Percentiles rank a stretch among this genome's conserved stretches.
phyloP scores from a whole-genome alignment of 2,329 filamentous ascomycete species.

The Penicillium sp. region DNA sequence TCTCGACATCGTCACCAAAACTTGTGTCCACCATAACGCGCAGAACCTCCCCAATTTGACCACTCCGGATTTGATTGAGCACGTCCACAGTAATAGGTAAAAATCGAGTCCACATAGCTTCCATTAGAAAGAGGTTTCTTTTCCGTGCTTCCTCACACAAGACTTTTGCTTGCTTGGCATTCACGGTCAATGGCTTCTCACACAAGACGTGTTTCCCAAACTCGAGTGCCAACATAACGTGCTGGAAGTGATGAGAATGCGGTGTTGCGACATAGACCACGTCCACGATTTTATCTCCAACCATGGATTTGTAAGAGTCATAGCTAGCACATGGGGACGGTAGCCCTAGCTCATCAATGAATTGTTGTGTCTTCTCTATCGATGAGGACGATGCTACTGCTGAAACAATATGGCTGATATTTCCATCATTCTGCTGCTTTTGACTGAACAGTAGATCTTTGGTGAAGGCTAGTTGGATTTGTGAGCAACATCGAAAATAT shows the following conservation, averaged over 20 bases:
- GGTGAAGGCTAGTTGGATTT: not conserved
- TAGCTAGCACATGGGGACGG: constrained; percentile 68
- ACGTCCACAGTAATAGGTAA: constrained; percentile 79
- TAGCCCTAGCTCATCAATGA: constrained; percentile 68
- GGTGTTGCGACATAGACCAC: constrained; percentile 87
- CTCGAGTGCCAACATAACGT: constrained; percentile 76
- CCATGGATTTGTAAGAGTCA: constrained; percentile 76
- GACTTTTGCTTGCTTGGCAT: constrained; percentile 68
- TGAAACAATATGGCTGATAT: constrained; percentile 71
- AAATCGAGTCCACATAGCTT: constrained; percentile 85
- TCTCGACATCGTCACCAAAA: constrained; percentile 60
- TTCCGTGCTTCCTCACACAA: constrained; percentile 67
- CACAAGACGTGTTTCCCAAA: constrained; percentile 85
- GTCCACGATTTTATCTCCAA: constrained; percentile 72
- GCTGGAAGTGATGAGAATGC: constrained; percentile 90
- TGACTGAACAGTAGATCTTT: constrained; percentile 71
- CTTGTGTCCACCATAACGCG: constrained; percentile 59
- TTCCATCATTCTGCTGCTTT: constrained; percentile 61
- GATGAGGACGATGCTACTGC: constrained; percentile 78
- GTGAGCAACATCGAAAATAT: not conserved
- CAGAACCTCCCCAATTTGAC: constrained; percentile 56
- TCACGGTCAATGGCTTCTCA: constrained; percentile 87
- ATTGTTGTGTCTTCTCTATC: constrained; percentile 63
- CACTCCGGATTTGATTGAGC: constrained; percentile 50
- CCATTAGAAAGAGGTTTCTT: constrained; percentile 75